A percentile compares a stretch with the other conserved stretches of the same genome.
Conservation (phyloP, 805 yeast species). For the Kazachstania martiniae region DNA sequence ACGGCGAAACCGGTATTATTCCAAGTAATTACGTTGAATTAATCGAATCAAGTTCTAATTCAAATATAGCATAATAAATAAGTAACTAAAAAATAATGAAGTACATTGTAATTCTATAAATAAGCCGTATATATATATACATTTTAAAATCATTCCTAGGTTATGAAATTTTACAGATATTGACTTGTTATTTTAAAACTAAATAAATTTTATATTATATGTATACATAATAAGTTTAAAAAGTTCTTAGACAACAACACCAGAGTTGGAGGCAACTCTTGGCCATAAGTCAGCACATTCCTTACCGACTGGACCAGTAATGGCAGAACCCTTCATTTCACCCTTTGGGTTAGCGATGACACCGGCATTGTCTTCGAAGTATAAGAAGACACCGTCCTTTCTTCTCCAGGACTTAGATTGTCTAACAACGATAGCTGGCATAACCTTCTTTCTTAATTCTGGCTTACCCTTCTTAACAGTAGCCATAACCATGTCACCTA, state of each 20-base stretch:
- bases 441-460: slow-evolving; percentile 99
- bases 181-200: slow-evolving; percentile 1
- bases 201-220: slow-evolving; percentile 1
- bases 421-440: slow-evolving; percentile 99
- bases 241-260: slow-evolving; percentile 88
- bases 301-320: slow-evolving; percentile 99
- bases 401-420: slow-evolving; percentile 99
- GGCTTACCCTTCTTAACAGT: slow-evolving; percentile 99
- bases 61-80: slow-evolving; percentile 8
- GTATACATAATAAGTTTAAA: slow-evolving; percentile 1
- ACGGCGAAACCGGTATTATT: slow-evolving; percentile 91
- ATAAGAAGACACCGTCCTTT: slow-evolving; percentile 98
- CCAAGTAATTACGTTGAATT: slow-evolving; percentile 90
- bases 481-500: slow-evolving; percentile 99
- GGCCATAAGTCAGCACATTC: slow-evolving; percentile 99
- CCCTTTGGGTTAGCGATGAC: slow-evolving; percentile 99
- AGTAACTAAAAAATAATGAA: too few species aligned
- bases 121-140: background rate
- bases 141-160: background rate
- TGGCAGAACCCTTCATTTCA: slow-evolving; percentile 99
- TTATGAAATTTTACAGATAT: too few species aligned
- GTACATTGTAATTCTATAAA: background rate
- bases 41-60: slow-evolving; percentile 27
- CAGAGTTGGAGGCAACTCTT: slow-evolving; percentile 99
- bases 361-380: slow-evolving; percentile 99